Conservation (phyloP, 2,329 filamentous ascomycete species). For the Emergomyces orientalis region DNA sequence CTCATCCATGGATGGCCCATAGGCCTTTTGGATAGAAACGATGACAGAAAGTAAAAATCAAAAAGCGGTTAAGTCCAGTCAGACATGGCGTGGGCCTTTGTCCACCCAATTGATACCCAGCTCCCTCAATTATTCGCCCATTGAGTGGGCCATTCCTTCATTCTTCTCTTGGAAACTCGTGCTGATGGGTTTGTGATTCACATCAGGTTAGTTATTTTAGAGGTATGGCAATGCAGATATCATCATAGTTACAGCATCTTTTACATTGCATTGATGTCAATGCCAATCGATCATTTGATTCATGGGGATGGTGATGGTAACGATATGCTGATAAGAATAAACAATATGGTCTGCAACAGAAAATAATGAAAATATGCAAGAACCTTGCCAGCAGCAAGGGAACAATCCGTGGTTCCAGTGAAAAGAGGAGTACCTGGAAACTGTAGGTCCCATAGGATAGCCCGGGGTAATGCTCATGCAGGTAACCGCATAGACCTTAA, state of each 20-base stretch:
- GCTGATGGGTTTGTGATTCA: neutral
- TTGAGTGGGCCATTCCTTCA: neutral
- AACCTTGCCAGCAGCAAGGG: neutral
- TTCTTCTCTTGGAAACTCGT: neutral
- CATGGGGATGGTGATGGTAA: neutral
- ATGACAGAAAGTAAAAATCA: neutral
- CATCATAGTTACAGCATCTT: neutral
- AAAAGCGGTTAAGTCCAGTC: neutral
- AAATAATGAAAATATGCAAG: neutral
- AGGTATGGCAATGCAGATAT: neutral
- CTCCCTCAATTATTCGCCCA: neutral
- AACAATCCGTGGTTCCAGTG: neutral
- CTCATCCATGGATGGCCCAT: too few relatives aligned
- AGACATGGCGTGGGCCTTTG: neutral
- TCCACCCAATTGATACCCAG: neutral
- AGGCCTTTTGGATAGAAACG: too few relatives aligned
- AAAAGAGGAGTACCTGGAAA: too few relatives aligned
- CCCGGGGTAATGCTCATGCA: neutral
- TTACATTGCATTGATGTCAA: neutral
- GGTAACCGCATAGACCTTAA: neutral
- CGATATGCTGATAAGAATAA: neutral
- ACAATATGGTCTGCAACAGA: too few relatives aligned
- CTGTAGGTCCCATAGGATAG: neutral
- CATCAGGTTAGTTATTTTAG: too few relatives aligned
- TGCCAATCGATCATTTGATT: neutral